phyloP scores from a whole-genome alignment of 2,329 filamentous ascomycete genomes.

The Amauroascus verrucosus region DNA sequence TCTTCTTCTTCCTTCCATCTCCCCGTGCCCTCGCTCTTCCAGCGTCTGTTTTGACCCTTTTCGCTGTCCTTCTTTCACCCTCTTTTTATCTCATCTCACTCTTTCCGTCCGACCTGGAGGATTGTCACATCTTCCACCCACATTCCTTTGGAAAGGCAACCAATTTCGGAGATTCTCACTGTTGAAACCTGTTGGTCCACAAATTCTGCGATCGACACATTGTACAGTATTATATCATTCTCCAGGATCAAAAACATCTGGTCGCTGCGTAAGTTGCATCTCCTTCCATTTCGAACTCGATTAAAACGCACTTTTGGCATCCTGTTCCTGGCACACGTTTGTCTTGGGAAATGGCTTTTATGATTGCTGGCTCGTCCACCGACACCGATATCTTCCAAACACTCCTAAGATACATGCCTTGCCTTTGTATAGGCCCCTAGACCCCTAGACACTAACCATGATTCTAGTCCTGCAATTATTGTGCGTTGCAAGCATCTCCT shows the following conservation, averaged over 20 bases:
- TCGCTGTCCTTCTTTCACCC: slow-evolving; percentile 10
- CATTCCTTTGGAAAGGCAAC: slow-evolving; percentile 27
- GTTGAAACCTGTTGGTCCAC: neutral
- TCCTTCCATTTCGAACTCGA: neutral
- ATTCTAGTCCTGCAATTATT: neutral
- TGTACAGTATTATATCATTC: slow-evolving; percentile 6
- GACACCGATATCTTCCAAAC: neutral
- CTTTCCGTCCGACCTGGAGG: slow-evolving; percentile 35
- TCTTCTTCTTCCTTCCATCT: slow-evolving; percentile 19
- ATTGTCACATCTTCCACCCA: slow-evolving; percentile 30
- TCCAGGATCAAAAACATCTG: neutral
- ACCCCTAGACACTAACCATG: neutral
- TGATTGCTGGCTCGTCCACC: neutral
- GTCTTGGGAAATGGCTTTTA: neutral
- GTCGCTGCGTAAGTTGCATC: neutral
- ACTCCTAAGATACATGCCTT: no score
- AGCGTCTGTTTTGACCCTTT: slow-evolving; percentile 15
- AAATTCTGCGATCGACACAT: neutral
- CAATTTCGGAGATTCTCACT: neutral
- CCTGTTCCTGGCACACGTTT: neutral
- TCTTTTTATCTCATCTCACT: slow-evolving; percentile 15
- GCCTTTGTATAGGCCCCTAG: no score
- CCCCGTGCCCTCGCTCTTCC: slow-evolving; percentile 14
- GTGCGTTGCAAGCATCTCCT: neutral
- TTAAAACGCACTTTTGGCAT: neutral